These are phyloP conservation scores for Phytophthora parvispora DNA, from an alignment of 352 stramenopile genomes.

Conservation along the genomic window DNA sequence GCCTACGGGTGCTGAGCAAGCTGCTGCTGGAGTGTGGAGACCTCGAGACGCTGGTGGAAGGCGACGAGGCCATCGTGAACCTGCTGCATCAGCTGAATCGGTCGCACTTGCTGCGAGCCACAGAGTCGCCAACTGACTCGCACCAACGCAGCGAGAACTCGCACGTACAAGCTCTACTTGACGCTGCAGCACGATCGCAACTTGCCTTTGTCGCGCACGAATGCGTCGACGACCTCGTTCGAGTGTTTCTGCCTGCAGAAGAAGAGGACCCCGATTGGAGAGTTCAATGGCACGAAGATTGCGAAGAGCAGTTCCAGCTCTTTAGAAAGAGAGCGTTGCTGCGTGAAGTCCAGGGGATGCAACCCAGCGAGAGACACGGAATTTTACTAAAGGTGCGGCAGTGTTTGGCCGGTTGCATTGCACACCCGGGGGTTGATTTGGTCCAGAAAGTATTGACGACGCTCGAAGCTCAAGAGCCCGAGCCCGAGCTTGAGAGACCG, in stretches of 20 bases:
- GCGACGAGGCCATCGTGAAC: slow-evolving; percentile 7
- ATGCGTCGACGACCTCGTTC: slow-evolving; percentile 7
- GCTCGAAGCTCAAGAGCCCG: slow-evolving; percentile 8
- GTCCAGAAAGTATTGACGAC: not conserved
- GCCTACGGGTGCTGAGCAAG: slow-evolving; percentile 3
- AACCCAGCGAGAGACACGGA: not conserved
- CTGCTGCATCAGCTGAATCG: slow-evolving; percentile 8
- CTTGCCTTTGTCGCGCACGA: slow-evolving; percentile 9
- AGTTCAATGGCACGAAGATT: slow-evolving; percentile 3
- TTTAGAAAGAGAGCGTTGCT: not conserved
- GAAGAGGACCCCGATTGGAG: slow-evolving; percentile 2
- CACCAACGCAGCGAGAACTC: not conserved
- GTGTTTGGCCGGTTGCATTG: not conserved
- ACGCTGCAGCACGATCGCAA: not conserved
- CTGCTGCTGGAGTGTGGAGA: slow-evolving; percentile 2
- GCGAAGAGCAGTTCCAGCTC: not conserved
- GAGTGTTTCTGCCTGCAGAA: slow-evolving; percentile 5
- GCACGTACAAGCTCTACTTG: not conserved
- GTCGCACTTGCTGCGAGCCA: not conserved
- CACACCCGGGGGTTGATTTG: not conserved
- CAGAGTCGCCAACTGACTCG: not conserved
- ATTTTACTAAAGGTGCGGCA: not conserved
- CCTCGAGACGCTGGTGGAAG: slow-evolving; percentile 5
- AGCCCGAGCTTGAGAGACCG: slow-evolving; percentile 10
- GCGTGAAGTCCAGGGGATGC: not conserved